A percentile compares a stretch with the other conserved stretches of the same genome.
These are phyloP conservation scores for Asparagopsis taxiformis DNA, from an alignment of 31 red algal genomes.

Conservation along the genomic window DNA sequence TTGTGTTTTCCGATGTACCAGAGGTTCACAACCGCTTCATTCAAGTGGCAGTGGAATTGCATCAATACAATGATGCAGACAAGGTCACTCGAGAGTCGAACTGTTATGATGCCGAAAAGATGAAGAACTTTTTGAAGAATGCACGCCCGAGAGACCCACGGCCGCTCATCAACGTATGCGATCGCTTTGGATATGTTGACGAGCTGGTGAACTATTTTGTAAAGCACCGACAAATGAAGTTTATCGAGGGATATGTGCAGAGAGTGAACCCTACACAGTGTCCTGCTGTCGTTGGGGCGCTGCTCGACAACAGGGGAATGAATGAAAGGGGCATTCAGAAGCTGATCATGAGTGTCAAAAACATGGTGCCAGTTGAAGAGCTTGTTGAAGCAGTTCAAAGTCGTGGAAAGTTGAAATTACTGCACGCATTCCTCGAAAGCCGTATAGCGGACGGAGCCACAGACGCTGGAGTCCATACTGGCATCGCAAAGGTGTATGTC, in stretches of 20 bases:
- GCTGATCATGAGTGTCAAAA: slow-evolving; percentile 95
- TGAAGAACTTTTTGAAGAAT: slow-evolving; percentile 90
- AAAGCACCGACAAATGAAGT: slow-evolving; percentile 85
- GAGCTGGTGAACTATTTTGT: slow-evolving; percentile 96
- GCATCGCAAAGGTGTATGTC: slow-evolving; percentile 95
- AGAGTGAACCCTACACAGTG: slow-evolving; percentile 85
- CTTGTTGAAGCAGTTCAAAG: slow-evolving; percentile 84
- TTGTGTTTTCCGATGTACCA: slow-evolving; percentile 77
- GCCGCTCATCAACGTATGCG: slow-evolving; percentile 98
- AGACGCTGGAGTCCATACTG: slow-evolving; percentile 91
- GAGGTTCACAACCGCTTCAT: slow-evolving; percentile 95
- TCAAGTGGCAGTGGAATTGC: slow-evolving; percentile 73
- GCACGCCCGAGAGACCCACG: slow-evolving; percentile 87
- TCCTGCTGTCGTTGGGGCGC: slow-evolving; percentile 86
- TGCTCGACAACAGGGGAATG: slow-evolving; percentile 81
- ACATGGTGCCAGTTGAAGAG: slow-evolving; percentile 88
- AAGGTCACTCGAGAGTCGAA: slow-evolving; percentile 90
- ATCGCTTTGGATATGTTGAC: slow-evolving; percentile 87
- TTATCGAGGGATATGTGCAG: slow-evolving; percentile 95
- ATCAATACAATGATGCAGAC: slow-evolving; percentile 92
- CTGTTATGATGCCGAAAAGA: slow-evolving; percentile 87
- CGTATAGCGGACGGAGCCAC: slow-evolving; percentile 85
- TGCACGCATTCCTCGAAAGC: slow-evolving; percentile 86
- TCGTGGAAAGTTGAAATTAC: slow-evolving; percentile 80
- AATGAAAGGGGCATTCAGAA: slow-evolving; percentile 79